Evolutionary conservation across 805 yeast species (phyloP).

Genomic region (Barnettozyma populi): DNA sequence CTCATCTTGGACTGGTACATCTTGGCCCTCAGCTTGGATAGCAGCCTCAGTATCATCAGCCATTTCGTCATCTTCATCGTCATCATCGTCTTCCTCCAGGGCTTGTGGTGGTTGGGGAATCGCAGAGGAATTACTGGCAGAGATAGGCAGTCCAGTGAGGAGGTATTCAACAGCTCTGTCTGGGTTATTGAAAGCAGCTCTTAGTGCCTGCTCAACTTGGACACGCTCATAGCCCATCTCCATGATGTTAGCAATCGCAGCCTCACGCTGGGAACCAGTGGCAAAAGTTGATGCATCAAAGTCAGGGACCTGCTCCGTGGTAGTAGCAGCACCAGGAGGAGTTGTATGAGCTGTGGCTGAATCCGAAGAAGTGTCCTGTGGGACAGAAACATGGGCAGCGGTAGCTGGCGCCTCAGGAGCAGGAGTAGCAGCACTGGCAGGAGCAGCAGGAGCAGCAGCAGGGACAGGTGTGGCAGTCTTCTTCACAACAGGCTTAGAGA

Average conservation of each 20-base stretch:
- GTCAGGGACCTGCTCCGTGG: conserved; percentile 18
- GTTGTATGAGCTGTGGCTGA: conserved; percentile 17
- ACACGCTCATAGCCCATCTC: conserved; percentile 94
- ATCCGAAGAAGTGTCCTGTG: conserved; percentile 10
- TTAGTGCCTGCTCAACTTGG: conserved; percentile 83
- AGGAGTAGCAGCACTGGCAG: conserved; percentile 14
- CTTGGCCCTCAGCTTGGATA: conserved; percentile 30
- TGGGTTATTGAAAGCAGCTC: conserved; percentile 95
- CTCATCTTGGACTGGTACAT: conserved; percentile 27
- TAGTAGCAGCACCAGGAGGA: conserved; percentile 14
- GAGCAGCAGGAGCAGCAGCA: conserved; percentile 24
- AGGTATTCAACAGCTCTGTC: conserved; percentile 97
- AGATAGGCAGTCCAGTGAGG: conserved; percentile 79
- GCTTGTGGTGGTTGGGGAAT: conserved; percentile 17
- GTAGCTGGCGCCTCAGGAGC: conserved; percentile 11
- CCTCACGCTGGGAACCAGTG: conserved; percentile 71
- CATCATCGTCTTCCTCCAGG: conserved; percentile 4
- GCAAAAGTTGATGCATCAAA: conserved; percentile 53
- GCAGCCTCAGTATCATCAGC: conserved; percentile 17
- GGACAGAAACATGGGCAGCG: conserved; percentile 15
- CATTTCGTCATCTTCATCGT: conserved; percentile 3
- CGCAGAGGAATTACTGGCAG: conserved; percentile 18
- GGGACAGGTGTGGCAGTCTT: conserved; percentile 23
- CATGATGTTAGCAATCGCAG: conserved; percentile 75
- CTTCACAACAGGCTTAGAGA: conserved; percentile 36